phyloP scores from a whole-genome alignment of 352 stramenopile species.

The Globisporangium sylvaticum region DNA sequence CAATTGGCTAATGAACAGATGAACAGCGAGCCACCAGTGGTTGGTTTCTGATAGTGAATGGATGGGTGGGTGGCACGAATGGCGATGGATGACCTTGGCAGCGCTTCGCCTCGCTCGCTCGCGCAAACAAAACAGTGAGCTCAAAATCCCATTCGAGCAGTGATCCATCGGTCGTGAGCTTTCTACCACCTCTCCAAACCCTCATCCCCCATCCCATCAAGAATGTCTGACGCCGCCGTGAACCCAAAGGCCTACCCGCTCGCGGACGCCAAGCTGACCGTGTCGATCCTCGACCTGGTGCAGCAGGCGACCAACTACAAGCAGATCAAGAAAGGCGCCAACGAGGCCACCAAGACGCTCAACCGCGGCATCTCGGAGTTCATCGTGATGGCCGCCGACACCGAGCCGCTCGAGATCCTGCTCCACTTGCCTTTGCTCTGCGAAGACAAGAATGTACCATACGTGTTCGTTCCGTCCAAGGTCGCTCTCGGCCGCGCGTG shows the following conservation, averaged over 20 bases:
- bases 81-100: neutral
- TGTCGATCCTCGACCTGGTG: constrained; percentile 98
- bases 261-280: constrained; percentile 97
- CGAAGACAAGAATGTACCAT: constrained; percentile 97
- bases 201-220: constrained; percentile 11
- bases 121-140: constrained; percentile 1
- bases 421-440: constrained; percentile 98
- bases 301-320: constrained; percentile 99
- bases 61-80: neutral
- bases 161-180: constrained; percentile 90
- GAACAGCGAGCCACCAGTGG: neutral
- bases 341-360: constrained; percentile 99
- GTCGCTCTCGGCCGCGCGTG: constrained; percentile 98
- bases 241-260: constrained; percentile 98
- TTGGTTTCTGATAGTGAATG: constrained; percentile 6
- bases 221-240: constrained; percentile 77
- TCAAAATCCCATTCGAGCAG: constrained; percentile 51
- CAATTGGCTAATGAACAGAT: neutral
- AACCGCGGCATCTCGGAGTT: constrained; percentile 99
- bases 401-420: constrained; percentile 99
- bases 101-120: constrained; percentile 1
- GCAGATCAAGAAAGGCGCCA: constrained; percentile 99
- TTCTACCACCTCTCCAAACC: constrained; percentile 19
- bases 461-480: constrained; percentile 95
- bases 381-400: constrained; percentile 99